Percentiles rank a stretch among this genome's conserved stretches.
Conservation (phyloP, 306 rosid genomes). For the Herpetospermum pedunculosum region DNA sequence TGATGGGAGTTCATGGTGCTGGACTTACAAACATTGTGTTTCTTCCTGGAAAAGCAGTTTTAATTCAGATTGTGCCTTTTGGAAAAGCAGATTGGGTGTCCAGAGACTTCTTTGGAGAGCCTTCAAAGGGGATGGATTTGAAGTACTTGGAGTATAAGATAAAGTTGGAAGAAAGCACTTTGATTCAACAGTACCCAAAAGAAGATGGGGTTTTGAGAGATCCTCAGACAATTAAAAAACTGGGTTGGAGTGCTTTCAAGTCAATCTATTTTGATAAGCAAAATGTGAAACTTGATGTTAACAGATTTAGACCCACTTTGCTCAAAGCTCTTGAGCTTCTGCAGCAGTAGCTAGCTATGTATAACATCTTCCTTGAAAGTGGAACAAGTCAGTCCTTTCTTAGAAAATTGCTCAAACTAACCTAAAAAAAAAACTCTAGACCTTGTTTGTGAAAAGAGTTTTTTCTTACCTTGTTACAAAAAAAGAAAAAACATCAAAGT, state of each 20-base stretch:
- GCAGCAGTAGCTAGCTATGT: slow-evolving; percentile 22
- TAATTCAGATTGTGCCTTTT: slow-evolving; percentile 64
- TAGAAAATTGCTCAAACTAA: too few species aligned
- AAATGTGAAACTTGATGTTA: slow-evolving; percentile 49
- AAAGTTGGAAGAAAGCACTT: slow-evolving; percentile 52
- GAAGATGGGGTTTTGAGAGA: slow-evolving; percentile 41
- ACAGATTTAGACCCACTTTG: slow-evolving; percentile 59
- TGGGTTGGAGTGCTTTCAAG: slow-evolving; percentile 46
- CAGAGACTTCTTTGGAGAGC: slow-evolving; percentile 31
- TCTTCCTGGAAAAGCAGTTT: slow-evolving; percentile 66
- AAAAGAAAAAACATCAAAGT: too few species aligned
- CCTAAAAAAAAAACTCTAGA: too few species aligned
- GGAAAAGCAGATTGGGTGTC: slow-evolving; percentile 76
- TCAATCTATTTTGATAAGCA: slow-evolving; percentile 60
- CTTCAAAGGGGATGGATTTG: slow-evolving; percentile 56
- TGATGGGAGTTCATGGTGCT: slow-evolving; percentile 94
- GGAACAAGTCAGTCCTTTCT: too few species aligned
- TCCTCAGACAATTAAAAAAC: slow-evolving; percentile 30
- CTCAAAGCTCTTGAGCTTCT: slow-evolving; percentile 63
- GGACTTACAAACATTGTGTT: slow-evolving; percentile 82
- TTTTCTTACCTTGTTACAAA: too few species aligned
- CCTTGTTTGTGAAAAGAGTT: too few species aligned
- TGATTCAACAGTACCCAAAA: slow-evolving; percentile 51
- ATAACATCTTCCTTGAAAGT: too few species aligned
- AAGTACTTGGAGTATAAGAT: slow-evolving; percentile 71